A percentile compares a stretch with the other conserved stretches of the same genome.
Conservation (phyloP, 2,329 filamentous ascomycete species). For the Aspergillus luchuensis region DNA sequence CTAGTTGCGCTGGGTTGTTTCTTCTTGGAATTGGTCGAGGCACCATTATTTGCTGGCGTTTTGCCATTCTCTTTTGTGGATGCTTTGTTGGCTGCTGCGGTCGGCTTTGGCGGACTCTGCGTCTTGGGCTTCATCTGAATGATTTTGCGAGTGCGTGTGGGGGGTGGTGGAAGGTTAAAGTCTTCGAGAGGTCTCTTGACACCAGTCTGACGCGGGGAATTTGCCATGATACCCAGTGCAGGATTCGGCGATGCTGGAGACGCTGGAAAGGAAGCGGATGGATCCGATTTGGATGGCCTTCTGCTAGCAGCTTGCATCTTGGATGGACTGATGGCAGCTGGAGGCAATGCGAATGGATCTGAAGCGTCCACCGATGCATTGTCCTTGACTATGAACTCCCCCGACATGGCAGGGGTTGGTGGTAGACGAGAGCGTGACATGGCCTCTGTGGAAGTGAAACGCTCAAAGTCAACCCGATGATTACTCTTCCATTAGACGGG, state of each 20-base stretch:
- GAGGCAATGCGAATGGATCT: slow-evolving; percentile 41
- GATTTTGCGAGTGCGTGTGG: slow-evolving; percentile 89
- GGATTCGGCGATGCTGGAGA: slow-evolving; percentile 40
- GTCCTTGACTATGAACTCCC: slow-evolving; percentile 41
- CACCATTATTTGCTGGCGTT: slow-evolving; percentile 16
- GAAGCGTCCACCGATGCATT: slow-evolving; percentile 31
- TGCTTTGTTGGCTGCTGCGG: slow-evolving; percentile 24
- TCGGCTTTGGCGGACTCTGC: slow-evolving; percentile 50
- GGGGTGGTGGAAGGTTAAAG: slow-evolving; percentile 86
- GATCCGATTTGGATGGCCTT: slow-evolving; percentile 34
- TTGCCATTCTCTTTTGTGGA: slow-evolving; percentile 31
- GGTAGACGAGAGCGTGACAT: slow-evolving; percentile 41
- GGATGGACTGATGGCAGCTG: slow-evolving; percentile 37
- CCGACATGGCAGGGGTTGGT: slow-evolving; percentile 43
- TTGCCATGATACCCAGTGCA: slow-evolving; percentile 24
- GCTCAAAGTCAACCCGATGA: background rate
- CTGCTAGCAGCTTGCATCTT: slow-evolving; percentile 26
- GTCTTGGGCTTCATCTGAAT: slow-evolving; percentile 89
- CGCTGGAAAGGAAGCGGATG: slow-evolving; percentile 31
- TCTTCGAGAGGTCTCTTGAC: slow-evolving; percentile 46
- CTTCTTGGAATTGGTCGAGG: slow-evolving; percentile 61
- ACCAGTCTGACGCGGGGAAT: slow-evolving; percentile 33
- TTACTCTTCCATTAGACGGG: background rate
- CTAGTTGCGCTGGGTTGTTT: slow-evolving; percentile 76
- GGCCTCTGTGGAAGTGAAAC: background rate